Evolutionary conservation across 73 alveolate genomes (phyloP).

Genomic region (Stentor coeruleus): DNA sequence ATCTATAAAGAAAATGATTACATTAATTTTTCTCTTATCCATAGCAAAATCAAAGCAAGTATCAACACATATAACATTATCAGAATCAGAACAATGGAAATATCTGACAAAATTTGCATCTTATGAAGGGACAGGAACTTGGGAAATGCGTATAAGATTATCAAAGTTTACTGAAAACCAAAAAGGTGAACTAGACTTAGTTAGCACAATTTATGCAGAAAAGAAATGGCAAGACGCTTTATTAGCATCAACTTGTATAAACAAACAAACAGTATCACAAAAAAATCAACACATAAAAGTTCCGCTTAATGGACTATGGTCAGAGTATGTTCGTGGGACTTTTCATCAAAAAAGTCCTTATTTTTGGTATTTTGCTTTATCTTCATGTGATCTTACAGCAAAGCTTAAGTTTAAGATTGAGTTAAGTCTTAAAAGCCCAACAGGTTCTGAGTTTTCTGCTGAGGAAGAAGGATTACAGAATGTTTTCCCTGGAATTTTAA

Average conservation of each 20-base stretch:
- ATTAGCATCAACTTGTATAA: background rate
- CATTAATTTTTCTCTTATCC: background rate
- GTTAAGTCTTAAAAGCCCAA: background rate
- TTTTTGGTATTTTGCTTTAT: slow-evolving; percentile 10
- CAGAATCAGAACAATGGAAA: background rate
- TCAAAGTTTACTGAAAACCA: background rate
- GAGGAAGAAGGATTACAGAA: slow-evolving; percentile 24
- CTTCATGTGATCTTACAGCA: background rate
- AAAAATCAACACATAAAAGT: background rate
- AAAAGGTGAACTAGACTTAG: background rate
- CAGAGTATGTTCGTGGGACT: background rate
- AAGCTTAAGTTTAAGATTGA: slow-evolving; percentile 2
- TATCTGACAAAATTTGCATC: slow-evolving; percentile 24
- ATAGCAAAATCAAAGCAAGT: background rate
- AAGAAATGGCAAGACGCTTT: slow-evolving; percentile 22
- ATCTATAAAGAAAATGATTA: background rate
- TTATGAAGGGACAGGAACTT: slow-evolving; percentile 12
- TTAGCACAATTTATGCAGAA: background rate
- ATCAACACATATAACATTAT: background rate
- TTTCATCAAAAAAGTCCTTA: slow-evolving; percentile 4
- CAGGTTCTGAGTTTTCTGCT: slow-evolving; percentile 1
- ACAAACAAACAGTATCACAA: background rate
- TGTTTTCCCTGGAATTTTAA: background rate
- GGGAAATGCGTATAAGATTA: background rate
- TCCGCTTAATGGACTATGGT: slow-evolving; percentile 14